Percentiles rank a stretch among this genome's conserved stretches.
These are phyloP conservation scores for Sphaceloma murrayae DNA, from an alignment of 2,329 filamentous ascomycete genomes.

Conservation along the genomic window DNA sequence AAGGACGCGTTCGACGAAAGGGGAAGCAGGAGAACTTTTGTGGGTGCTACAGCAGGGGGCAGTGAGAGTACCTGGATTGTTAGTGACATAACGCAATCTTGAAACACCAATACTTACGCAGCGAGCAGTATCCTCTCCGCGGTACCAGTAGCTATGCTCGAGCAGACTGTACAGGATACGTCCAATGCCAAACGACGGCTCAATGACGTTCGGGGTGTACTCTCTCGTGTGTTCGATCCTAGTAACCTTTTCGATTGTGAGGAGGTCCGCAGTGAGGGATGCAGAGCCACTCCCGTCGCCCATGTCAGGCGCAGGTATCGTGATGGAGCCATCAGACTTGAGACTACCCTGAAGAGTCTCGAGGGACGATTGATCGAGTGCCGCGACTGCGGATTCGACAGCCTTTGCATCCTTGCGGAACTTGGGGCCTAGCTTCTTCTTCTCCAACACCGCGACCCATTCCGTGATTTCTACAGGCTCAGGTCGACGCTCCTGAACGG, in stretches of 20 bases:
- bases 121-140: conserved; percentile 72
- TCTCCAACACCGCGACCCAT: conserved; percentile 79
- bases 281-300: conserved; percentile 67
- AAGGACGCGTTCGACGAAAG: conserved; percentile 74
- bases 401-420: conserved; percentile 92
- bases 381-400: conserved; percentile 71
- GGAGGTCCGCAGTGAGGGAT: conserved; percentile 65
- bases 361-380: conserved; percentile 67
- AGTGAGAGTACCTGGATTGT: conserved; percentile 56
- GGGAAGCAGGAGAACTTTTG: conserved; percentile 86
- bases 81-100: background rate
- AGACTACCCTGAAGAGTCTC: conserved; percentile 70
- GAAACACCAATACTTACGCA: conserved; percentile 52
- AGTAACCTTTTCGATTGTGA: conserved; percentile 75
- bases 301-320: conserved; percentile 60
- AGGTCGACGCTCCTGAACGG: conserved; percentile 72
- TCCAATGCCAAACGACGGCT: conserved; percentile 95
- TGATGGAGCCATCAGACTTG: conserved; percentile 61
- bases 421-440: conserved; percentile 88
- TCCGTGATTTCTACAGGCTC: conserved; percentile 73
- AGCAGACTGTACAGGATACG: conserved; percentile 86
- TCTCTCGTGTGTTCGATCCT: conserved; percentile 75
- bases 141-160: conserved; percentile 93
- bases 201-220: conserved; percentile 78
- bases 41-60: conserved; percentile 70